Base-by-base conservation (phyloP, 192 early-diverging fungal genomes). In the Chytriomyces sp. region DNA sequence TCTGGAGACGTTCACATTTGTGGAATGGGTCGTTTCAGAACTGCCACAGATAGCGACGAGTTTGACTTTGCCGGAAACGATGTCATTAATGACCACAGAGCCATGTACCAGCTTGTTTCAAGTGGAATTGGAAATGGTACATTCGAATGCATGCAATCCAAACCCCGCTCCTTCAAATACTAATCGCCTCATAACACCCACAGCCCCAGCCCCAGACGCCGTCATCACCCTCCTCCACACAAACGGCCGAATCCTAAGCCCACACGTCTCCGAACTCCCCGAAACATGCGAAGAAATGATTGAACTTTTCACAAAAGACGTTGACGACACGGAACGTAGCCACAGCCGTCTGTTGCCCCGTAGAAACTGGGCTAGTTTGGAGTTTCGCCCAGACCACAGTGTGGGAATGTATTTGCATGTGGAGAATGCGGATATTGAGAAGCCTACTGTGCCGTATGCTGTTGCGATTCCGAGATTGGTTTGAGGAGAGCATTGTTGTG, bases 41-140 rank as follows among this genome's bases (percentile, higher is more conserved):
- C 83, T 88, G 90, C 64, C 90, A 85, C n/a, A 87, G 87, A 47
- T 89, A 92, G 73, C 89, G 26, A 83, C 80, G 57, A n/a, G 57
- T 24, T 35, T 20, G 62, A 64, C 35, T n/a, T 46, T 28, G 20
- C 50, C 87, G 62, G 62, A 11, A 24, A 8, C 11, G 23, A 64
- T 26, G 24, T 64, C 35, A 26, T 13, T 4, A 87, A 61, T 83
- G 94, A 95, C 70, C 88, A 84, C 63, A 84, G 89, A 24, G 84
- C 89, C 63, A 95, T 95, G 94, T 84, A 87, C 47, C 93, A 95
- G 83, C 85, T 95, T 28, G 84, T 94, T 26, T 93, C 94, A 9
- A 91, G 89, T 57, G 94, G 93, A 45, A 95, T 95, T 78, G 89
- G 91, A 79, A 94, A 93, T 82, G 89, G 69, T 82, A 76, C 46